Conservation (phyloP, 2,329 filamentous ascomycete species). For the Calcarisporium arbuscula region DNA sequence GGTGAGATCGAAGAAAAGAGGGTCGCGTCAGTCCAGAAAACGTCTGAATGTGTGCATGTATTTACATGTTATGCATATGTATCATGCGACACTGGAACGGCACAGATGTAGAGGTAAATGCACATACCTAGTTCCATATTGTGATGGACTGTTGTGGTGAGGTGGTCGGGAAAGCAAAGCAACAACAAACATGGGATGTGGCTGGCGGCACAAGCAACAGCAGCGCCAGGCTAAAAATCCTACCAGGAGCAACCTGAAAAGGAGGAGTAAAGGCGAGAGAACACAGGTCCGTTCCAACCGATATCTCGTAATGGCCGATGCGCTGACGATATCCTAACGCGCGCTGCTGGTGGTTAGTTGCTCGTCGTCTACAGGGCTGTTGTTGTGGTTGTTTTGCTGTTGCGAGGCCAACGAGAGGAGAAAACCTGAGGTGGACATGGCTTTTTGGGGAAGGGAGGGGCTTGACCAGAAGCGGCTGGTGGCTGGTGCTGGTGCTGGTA, state of each 20-base stretch:
- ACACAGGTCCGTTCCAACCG: too few relatives aligned
- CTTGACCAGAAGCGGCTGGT: too few relatives aligned
- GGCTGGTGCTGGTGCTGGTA: too few relatives aligned
- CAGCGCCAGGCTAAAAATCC: constrained; percentile 3
- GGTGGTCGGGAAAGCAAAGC: constrained; percentile 13
- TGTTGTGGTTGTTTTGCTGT: constrained; percentile 37
- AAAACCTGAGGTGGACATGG: too few relatives aligned
- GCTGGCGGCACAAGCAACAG: constrained; percentile 19
- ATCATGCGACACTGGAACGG: constrained; percentile 3
- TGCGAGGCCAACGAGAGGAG: constrained; percentile 37
- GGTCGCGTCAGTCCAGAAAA: background rate
- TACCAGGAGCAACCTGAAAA: constrained; percentile 10
- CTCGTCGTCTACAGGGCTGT: constrained; percentile 20
- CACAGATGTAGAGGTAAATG: constrained; percentile 14
- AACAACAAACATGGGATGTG: constrained; percentile 35
- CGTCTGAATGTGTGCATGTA: background rate
- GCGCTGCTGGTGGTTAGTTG: constrained; percentile 21
- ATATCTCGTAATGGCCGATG: background rate
- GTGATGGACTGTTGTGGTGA: constrained; percentile 11
- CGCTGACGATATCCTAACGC: constrained; percentile 12
- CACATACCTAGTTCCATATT: constrained; percentile 32
- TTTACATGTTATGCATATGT: background rate
- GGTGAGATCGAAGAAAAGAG: background rate
- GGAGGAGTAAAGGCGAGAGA: constrained; percentile 9
- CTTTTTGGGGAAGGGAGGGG: too few relatives aligned